Evolutionary conservation across 139 green algal genomes (phyloP).

Genomic region (Haematococcus lacustris): DNA sequence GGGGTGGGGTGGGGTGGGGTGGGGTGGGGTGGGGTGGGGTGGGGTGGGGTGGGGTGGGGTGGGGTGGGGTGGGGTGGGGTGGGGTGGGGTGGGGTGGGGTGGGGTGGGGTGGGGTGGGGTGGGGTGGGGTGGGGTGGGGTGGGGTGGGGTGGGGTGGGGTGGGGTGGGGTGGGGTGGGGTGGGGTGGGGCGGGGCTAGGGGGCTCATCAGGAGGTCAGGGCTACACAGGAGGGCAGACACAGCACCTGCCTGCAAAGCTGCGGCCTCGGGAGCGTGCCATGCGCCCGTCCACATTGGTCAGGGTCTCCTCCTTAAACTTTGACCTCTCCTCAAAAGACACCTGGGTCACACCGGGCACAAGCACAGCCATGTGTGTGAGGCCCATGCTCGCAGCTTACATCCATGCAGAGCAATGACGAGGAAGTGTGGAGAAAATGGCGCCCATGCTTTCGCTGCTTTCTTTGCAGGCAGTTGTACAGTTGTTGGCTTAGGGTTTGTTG

Average conservation of each 20-base stretch:
- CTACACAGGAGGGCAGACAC: neutral
- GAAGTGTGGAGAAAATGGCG: too few species aligned
- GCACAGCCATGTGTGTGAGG: too few species aligned
- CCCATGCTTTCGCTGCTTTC: too few species aligned
- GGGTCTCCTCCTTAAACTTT: slow-evolving; percentile 94
- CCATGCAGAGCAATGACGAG: too few species aligned
- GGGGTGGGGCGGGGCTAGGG: neutral
- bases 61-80: too few species aligned
- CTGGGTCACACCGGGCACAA: slow-evolving; percentile 25
- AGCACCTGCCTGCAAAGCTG: neutral
- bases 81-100: too few species aligned
- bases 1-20: too few species aligned
- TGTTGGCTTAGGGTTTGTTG: too few species aligned
- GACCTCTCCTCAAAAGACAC: slow-evolving; percentile 61
- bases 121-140: neutral
- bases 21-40: too few species aligned
- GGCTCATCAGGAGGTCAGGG: neutral
- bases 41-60: neutral
- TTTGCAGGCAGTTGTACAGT: too few species aligned
- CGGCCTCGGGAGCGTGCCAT: neutral
- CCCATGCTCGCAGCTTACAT: too few species aligned
- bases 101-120: neutral
- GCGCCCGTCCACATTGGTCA: slow-evolving; percentile 77
- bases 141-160: neutral
- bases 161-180: neutral